Base-by-base conservation (phyloP, 176 grass and related monocot genomes). In the Musa schizocarpa region DNA sequence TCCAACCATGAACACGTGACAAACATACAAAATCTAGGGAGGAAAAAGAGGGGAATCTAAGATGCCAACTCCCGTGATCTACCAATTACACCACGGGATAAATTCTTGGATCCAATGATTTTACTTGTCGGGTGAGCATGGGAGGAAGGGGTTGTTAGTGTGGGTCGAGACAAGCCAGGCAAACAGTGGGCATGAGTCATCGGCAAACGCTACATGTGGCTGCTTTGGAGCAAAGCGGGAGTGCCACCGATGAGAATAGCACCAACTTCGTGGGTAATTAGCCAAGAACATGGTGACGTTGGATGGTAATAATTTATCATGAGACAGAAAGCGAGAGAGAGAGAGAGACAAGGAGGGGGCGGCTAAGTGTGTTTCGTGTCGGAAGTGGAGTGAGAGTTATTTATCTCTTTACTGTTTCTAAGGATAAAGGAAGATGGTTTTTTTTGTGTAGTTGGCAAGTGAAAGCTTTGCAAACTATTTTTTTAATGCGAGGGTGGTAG, bases 51-150 rank as follows among this genome's bases (percentile, higher is more conserved):
- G 0, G 13, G n/a, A 65, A 23, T 0, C 9, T 9, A 65, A 65
- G 63, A 70, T 21, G 6, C 48, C 9, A 50, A 52, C 43, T 70
- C 68, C 68, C 48, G 43, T 70, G 43, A 70, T 52, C 68, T 70
- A 20, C 68, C 68, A 70, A 70, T 70, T 70, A 70, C 68, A 19
- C 43, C 68, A 17, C n/a, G 68, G 4, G 68, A 51, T 70, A n/a
- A 51, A 70, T 70, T 48, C 43, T 70, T 51, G 68, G 68, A 70
- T 70, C 68, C 68, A 70, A 70, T 70, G 68, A 19, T 70, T 70
- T 70, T 70, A 70, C 68, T 70, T 50, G 43, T 70, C 43, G 68
- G 68, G 68, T 43, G 68, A n/a, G 68, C 24, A 24, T 50, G 26
- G 17, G 51, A 3, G 2, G 24, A 24, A 3, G 13, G 13, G 43